These are phyloP conservation scores for Salvia splendens DNA, from an alignment of 257 asterid species.

Conservation along the genomic window DNA sequence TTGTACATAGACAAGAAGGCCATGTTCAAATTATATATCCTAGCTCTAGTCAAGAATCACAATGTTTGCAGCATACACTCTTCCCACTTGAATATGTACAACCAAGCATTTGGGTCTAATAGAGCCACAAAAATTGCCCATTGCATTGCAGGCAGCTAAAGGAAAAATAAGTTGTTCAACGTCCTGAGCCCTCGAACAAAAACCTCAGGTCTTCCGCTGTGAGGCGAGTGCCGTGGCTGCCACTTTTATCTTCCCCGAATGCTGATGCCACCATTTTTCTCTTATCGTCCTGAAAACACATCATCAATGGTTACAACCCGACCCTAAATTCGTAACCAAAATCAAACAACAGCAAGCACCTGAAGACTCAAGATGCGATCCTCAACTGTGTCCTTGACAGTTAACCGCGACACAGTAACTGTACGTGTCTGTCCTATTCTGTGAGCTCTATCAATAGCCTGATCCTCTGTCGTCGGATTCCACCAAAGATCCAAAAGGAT, in stretches of 20 bases:
- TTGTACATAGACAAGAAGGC: constrained; percentile 3
- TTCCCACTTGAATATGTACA: constrained; percentile 26
- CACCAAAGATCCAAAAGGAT: constrained; percentile 99
- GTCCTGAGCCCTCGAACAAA: constrained; percentile 57
- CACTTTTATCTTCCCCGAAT: constrained; percentile 89
- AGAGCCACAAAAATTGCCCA: constrained; percentile 36
- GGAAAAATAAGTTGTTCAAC: constrained; percentile 26
- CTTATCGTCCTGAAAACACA: constrained; percentile 76
- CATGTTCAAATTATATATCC: constrained; percentile 21
- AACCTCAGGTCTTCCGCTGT: constrained; percentile 73
- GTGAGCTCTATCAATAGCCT: constrained; percentile 97
- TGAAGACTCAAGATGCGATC: constrained; percentile 96
- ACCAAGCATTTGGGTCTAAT: constrained; percentile 17
- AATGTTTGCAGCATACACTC: constrained; percentile 25
- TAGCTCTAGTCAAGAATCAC: constrained; percentile 8
- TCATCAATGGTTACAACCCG: not conserved
- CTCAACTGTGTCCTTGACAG: constrained; percentile 87
- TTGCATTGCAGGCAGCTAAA: constrained; percentile 23
- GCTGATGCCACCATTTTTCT: constrained; percentile 98
- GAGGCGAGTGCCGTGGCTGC: constrained; percentile 64
- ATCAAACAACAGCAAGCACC: constrained; percentile 41
- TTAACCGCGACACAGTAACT: constrained; percentile 86
- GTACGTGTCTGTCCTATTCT: constrained; percentile 97
- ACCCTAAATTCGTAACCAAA: constrained; percentile 1
- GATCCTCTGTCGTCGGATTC: constrained; percentile 99